Base-by-base conservation (phyloP, 169 alveolate genomes). In the Plasmodium gallinaceum region DNA sequence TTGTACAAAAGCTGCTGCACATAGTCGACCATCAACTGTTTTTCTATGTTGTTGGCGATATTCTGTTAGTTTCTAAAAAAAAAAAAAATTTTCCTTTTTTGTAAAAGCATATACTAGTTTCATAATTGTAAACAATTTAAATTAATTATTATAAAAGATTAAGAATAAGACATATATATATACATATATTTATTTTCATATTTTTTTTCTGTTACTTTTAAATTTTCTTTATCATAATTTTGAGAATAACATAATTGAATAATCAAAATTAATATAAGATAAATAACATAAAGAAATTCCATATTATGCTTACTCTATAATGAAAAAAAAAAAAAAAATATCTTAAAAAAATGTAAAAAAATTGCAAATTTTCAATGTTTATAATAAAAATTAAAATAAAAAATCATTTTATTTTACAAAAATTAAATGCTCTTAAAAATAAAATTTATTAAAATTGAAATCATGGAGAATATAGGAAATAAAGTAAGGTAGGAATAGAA, bases 1-100 rank as follows among this genome's bases (percentile, higher is more conserved):
- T 52, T 97, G 97, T 42, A 96, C 98, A 86, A 96, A 96, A 24
- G 98, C 98, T 5, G 98, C 98, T 2, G 98, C 97, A 87, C 98
- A 96, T 20, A 96, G 93, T 45, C 96, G 80, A 2, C 98, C 98
- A 48, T 96, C 97, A 0, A 96, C 94, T 46, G 98, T 96, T 89
- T 95, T 96, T 48, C 98, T 76, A 88, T 96, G 98, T 62, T 95
- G 96, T 87, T 96, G 98, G 7, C 98, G 92, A 70, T 76, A 96
- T 88, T 96, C 98, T 37, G 98, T 96, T 73, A 96, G 94, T 70
- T 95, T 95, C 97, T 95, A 69, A 18, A 71, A 39, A 57, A 12
- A 20, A 80, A 45, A 42, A 74, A 60, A 74, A 61, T 7, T 22
- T 6, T 48, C 16, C 16, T 14, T 2, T 1, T 10, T 48, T 48